A percentile compares a stretch with the other conserved stretches of the same genome.
Evolutionary conservation across 2,329 filamentous ascomycete species (phyloP).

Genomic region (Monosporascus sp.): DNA sequence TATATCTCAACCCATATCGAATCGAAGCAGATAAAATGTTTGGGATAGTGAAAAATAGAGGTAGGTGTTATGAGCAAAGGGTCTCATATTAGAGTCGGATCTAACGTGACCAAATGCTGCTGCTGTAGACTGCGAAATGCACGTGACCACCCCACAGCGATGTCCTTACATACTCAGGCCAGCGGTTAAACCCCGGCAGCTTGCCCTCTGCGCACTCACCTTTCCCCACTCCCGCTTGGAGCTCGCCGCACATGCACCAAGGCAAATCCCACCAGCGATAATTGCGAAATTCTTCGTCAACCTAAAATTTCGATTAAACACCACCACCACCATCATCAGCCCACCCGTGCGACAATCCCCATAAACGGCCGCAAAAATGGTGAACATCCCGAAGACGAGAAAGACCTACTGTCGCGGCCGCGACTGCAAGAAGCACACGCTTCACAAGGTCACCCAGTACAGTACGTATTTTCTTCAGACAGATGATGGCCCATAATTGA

Average conservation of each 20-base stretch:
- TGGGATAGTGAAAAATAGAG: too few relatives aligned
- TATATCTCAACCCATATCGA: too few relatives aligned
- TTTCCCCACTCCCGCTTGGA: neutral
- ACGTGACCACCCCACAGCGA: neutral
- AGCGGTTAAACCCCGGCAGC: neutral
- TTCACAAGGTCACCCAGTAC: conserved; percentile 94
- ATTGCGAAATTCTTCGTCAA: neutral
- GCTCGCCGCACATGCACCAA: neutral
- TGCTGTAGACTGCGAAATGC: neutral
- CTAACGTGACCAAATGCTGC: too few relatives aligned
- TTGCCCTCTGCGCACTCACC: neutral
- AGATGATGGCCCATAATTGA: neutral
- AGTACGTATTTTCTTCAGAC: conserved; percentile 39
- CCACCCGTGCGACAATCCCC: neutral
- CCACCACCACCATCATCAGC: neutral
- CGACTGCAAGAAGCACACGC: conserved; percentile 86
- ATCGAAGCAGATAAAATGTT: too few relatives aligned
- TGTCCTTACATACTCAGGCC: too few relatives aligned
- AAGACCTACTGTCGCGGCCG: conserved; percentile 97
- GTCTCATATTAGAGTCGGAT: too few relatives aligned
- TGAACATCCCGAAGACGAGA: conserved; percentile 98
- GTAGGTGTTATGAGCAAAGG: neutral
- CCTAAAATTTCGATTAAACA: neutral
- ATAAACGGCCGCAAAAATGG: conserved; percentile 36
- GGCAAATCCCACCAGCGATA: neutral